Conservation (phyloP, 768 basidiomycete species). For the Rhodotorula sphaerocarpa region DNA sequence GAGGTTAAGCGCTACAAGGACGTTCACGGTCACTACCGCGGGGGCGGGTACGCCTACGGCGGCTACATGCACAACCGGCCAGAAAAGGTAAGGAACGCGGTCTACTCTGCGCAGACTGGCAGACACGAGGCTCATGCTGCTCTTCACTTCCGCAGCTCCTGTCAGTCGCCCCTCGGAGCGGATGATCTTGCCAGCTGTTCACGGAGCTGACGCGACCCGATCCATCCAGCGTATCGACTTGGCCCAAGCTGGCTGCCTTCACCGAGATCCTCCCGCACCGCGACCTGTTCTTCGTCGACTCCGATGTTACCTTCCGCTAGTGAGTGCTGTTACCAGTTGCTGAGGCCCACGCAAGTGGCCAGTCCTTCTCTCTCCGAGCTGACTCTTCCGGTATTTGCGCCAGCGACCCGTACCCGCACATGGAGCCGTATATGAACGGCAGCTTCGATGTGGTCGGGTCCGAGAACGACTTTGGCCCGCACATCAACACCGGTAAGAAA, state of each 20-base stretch:
- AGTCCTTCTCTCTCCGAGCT: neutral
- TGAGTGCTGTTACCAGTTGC: too few species aligned
- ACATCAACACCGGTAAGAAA: conserved; percentile 23
- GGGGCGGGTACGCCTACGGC: neutral
- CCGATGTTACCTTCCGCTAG: conserved; percentile 27
- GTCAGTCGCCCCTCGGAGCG: neutral
- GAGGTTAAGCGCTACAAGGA: conserved; percentile 9
- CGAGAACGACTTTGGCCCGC: conserved; percentile 17
- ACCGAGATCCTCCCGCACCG: conserved; percentile 22
- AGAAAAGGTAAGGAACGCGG: neutral
- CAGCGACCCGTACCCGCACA: conserved; percentile 25
- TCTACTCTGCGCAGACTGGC: too few species aligned
- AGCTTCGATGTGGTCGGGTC: conserved; percentile 17
- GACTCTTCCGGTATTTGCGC: neutral
- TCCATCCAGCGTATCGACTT: conserved; percentile 6
- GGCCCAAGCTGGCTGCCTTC: conserved; percentile 30
- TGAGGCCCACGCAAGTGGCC: too few species aligned
- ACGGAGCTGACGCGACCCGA: too few species aligned
- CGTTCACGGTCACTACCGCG: neutral
- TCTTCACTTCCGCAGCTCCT: neutral
- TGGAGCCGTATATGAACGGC: conserved; percentile 15
- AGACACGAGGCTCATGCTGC: neutral
- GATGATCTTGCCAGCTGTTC: too few species aligned
- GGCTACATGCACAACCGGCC: conserved; percentile 4
- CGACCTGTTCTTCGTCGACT: conserved; percentile 35